phyloP scores from a whole-genome alignment of 2,329 filamentous ascomycete genomes.

The Pseudocercospora fijiensis region DNA sequence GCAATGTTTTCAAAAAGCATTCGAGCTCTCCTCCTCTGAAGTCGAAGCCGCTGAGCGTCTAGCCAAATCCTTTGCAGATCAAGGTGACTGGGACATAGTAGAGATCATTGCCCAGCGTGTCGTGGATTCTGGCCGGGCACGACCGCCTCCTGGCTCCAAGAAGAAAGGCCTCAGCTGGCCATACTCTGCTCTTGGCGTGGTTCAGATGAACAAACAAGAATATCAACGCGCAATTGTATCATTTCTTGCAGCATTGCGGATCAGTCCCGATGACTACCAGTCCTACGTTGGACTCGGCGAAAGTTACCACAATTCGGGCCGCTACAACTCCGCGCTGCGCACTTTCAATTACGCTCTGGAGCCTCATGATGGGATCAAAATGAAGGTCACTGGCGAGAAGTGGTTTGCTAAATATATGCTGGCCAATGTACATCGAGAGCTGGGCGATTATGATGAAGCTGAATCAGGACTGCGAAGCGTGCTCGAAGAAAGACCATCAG shows the following conservation, averaged over 20 bases:
- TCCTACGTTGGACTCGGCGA: slow-evolving; percentile 97
- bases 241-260: slow-evolving; percentile 83
- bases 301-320: slow-evolving; percentile 90
- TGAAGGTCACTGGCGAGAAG: slow-evolving; percentile 62
- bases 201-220: slow-evolving; percentile 91
- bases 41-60: slow-evolving; percentile 83
- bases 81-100: slow-evolving; percentile 93
- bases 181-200: slow-evolving; percentile 87
- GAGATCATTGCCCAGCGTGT: slow-evolving; percentile 88
- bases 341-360: slow-evolving; percentile 82
- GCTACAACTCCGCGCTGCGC: slow-evolving; percentile 90
- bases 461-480: slow-evolving; percentile 75
- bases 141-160: slow-evolving; percentile 87
- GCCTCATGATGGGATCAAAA: slow-evolving; percentile 62
- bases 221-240: slow-evolving; percentile 85
- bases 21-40: slow-evolving; percentile 86
- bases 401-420: slow-evolving; percentile 99
- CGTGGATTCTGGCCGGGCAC: slow-evolving; percentile 90
- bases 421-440: slow-evolving; percentile 87
- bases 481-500: slow-evolving; percentile 63
- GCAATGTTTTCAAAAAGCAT: slow-evolving; percentile 94
- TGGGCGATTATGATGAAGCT: slow-evolving; percentile 85
- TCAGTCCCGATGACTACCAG: slow-evolving; percentile 84
- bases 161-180: slow-evolving; percentile 94
- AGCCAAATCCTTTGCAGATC: slow-evolving; percentile 80